Percentiles rank a stretch among this genome's conserved stretches.
phyloP scores from a whole-genome alignment of 352 stramenopile genomes.

The Pythium aristosporum region DNA sequence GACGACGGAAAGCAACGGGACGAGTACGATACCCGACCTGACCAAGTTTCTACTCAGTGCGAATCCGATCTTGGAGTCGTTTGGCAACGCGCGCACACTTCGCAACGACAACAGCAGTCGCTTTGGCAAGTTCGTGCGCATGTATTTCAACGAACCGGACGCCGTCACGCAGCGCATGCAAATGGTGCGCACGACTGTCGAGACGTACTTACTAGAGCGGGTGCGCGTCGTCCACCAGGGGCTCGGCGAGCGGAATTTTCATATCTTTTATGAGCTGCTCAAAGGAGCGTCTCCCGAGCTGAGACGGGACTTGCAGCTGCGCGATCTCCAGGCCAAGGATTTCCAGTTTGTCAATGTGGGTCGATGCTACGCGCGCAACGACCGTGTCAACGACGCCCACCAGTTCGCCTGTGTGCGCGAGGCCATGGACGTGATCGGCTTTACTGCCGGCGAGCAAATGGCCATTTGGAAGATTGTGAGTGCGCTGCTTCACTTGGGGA shows the following conservation, averaged over 20 bases:
- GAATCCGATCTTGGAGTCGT: constrained; percentile 90
- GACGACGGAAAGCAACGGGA: not conserved
- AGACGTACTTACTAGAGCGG: constrained; percentile 94
- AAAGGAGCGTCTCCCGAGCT: constrained; percentile 45
- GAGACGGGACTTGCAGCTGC: constrained; percentile 44
- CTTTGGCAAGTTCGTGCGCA: constrained; percentile 91
- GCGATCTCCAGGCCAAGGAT: constrained; percentile 35
- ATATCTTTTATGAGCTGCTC: constrained; percentile 82
- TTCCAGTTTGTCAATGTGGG: constrained; percentile 73
- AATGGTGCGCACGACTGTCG: constrained; percentile 66
- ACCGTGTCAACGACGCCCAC: constrained; percentile 58
- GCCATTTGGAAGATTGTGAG: constrained; percentile 71
- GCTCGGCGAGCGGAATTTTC: constrained; percentile 74
- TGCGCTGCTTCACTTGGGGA: constrained; percentile 83
- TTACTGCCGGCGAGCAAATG: constrained; percentile 55
- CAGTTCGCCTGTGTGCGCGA: constrained; percentile 63
- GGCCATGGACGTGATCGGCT: constrained; percentile 76
- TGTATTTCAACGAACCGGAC: constrained; percentile 66
- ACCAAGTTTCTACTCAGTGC: constrained; percentile 63
- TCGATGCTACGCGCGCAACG: constrained; percentile 63
- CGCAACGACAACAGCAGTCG: constrained; percentile 89
- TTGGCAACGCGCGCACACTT: constrained; percentile 85
- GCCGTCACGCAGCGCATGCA: constrained; percentile 35
- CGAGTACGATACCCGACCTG: constrained; percentile 9
- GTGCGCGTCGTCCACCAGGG: constrained; percentile 83